Conservation (phyloP, 2,329 filamentous ascomycete species). For the Arthroderma sp. region DNA sequence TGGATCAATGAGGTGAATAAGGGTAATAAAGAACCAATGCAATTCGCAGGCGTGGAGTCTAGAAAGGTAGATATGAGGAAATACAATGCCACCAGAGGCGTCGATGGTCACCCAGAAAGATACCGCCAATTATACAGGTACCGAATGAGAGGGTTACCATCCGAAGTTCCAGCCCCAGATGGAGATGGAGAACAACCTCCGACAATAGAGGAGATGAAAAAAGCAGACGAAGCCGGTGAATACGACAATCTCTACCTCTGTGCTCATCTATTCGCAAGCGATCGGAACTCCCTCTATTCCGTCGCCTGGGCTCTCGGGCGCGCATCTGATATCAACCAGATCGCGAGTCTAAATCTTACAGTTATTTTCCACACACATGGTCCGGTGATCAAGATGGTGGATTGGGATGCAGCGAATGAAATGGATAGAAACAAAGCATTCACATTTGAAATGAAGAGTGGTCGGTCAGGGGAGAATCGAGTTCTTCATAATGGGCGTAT, state of each 20-base stretch:
- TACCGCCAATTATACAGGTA: conserved; percentile 36
- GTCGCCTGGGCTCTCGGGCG: conserved; percentile 38
- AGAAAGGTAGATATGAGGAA: conserved; percentile 40
- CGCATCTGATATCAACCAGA: conserved; percentile 25
- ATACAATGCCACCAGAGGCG: conserved; percentile 28
- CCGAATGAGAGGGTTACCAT: conserved; percentile 29
- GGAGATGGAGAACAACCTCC: conserved; percentile 11
- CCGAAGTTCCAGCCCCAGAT: conserved; percentile 14
- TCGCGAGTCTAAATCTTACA: conserved; percentile 37
- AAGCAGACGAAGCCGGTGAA: conserved; percentile 19
- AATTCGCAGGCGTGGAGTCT: conserved; percentile 33
- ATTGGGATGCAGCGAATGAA: conserved; percentile 17
- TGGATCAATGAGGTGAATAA: conserved; percentile 19
- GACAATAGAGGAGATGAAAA: conserved; percentile 6
- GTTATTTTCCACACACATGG: conserved; percentile 35
- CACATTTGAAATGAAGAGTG: conserved; percentile 36
- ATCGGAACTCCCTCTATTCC: conserved; percentile 42
- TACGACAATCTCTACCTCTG: conserved; percentile 43
- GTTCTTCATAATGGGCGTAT: conserved; percentile 35
- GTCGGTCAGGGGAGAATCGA: conserved; percentile 32
- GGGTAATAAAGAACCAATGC: conserved; percentile 17
- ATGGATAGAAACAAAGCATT: conserved; percentile 31
- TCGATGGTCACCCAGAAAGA: conserved; percentile 18
- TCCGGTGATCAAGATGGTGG: conserved; percentile 29
- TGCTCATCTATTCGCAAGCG: conserved; percentile 45